These are phyloP conservation scores for Xylaria sp. DNA, from an alignment of 2,329 filamentous ascomycete species.

Conservation along the genomic window DNA sequence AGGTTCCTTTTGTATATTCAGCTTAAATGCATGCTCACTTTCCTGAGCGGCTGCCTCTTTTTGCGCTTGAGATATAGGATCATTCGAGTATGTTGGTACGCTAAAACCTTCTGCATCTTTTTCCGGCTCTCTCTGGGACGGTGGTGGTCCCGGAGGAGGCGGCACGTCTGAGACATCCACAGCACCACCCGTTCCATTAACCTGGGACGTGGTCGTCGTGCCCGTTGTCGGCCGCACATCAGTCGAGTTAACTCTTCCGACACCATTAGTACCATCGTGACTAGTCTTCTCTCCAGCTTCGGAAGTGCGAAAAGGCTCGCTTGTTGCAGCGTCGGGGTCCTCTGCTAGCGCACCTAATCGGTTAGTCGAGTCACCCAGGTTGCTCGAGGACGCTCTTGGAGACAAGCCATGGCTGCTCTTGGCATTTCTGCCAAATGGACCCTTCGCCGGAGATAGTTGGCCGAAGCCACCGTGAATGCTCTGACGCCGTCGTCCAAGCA, in stretches of 20 bases:
- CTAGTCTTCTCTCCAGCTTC: constrained; percentile 42
- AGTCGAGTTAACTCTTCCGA: constrained; percentile 45
- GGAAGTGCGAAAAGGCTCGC: constrained; percentile 37
- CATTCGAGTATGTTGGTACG: constrained; percentile 67
- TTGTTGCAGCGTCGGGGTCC: constrained; percentile 51
- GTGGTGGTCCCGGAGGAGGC: constrained; percentile 58
- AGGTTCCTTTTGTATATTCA: constrained; percentile 79
- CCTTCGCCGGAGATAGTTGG: constrained; percentile 61
- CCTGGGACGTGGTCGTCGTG: constrained; percentile 42
- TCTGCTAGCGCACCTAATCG: constrained; percentile 64
- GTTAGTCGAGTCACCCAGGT: constrained; percentile 59
- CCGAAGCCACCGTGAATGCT: constrained; percentile 69
- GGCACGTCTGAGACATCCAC: constrained; percentile 57
- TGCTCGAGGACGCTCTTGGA: constrained; percentile 63
- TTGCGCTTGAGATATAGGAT: constrained; percentile 75
- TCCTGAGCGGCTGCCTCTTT: constrained; percentile 67
- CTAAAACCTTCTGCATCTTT: constrained; percentile 80
- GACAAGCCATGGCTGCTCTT: constrained; percentile 70
- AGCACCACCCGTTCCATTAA: constrained; percentile 54
- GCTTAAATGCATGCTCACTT: constrained; percentile 72
- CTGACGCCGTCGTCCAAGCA: constrained; percentile 69
- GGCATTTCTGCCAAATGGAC: constrained; percentile 65
- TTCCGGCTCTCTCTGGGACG: constrained; percentile 49
- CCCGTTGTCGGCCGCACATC: constrained; percentile 40
- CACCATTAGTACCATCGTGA: constrained; percentile 55